Base-by-base conservation (phyloP, 306 rosid species). In the Acacia melanoxylon region DNA sequence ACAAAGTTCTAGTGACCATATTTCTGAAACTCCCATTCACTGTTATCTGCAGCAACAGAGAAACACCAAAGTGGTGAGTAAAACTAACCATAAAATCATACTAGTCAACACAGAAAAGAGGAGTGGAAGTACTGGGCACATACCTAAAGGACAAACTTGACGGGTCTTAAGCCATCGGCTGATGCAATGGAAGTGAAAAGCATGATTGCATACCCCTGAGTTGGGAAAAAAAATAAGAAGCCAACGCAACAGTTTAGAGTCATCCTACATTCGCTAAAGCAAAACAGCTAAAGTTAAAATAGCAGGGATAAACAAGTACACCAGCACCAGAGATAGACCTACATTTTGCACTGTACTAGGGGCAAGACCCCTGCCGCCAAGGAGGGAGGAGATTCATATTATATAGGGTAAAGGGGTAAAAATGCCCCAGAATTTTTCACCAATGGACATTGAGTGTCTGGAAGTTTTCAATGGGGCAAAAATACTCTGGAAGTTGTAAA, bases 11-110 rank as follows among this genome's bases (percentile, higher is more conserved):
- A 95, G 90, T 95, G 98, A 70, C 97, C 98, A 41, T 93, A 93
- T 88, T 93, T 95, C 86, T 95, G 97, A 83, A 95, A 95, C 83
- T 95, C 97, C 98, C 97, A 93, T 82, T 95, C 95, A 35, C 97
- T 91, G 86, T 95, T 93, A 80, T 95, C 98, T 93, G 85, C 46
- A 52, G 37, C 78, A 70, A 65, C 51, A 58, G 71, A 77, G 37
- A 83, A 80, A 79, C 76, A 79, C 31, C 78, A 83, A 72, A 46
- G 10, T n/a, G 40, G 65, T 76, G 65, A 72, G 71, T 1, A 8
- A 13, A 46, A 7, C 45, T 52, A 72, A 19, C 25, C 14, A 65
- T 19, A n/a, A 78, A 81, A 63, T 77, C 51, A 76, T 13, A 27
- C 27, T 67, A 61, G 52, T 76, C 68, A 77, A 41, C 74, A 76